A percentile compares a stretch with the other conserved stretches of the same genome.
phyloP scores from a whole-genome alignment of 106 monocot species.

The Dioscorea alata region DNA sequence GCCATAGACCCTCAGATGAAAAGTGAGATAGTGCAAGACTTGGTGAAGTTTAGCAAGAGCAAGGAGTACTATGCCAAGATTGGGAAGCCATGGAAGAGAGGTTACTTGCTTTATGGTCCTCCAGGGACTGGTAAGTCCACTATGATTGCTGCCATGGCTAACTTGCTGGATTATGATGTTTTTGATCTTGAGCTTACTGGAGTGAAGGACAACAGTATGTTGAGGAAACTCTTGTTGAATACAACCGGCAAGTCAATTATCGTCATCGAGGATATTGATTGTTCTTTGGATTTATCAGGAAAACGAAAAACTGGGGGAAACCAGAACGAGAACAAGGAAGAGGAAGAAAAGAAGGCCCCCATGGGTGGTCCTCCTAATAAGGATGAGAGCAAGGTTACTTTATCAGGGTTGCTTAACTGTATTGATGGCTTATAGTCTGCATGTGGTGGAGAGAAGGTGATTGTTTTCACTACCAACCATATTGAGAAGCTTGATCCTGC shows the following conservation, averaged over 20 bases:
- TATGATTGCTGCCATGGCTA: slow-evolving; percentile 27
- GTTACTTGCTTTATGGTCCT: slow-evolving; percentile 26
- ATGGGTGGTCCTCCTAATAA: not conserved
- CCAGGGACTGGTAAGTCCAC: slow-evolving; percentile 26
- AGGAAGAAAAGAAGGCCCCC: not conserved
- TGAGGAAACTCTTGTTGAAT: slow-evolving; percentile 7
- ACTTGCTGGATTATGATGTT: slow-evolving; percentile 25
- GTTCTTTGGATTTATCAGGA: slow-evolving; percentile 2
- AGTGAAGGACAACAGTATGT: slow-evolving; percentile 3
- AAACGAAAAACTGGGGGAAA: not conserved
- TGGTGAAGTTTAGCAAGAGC: slow-evolving; percentile 8
- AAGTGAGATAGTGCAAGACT: slow-evolving; percentile 11
- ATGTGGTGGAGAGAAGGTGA: slow-evolving; percentile 22
- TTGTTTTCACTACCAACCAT: slow-evolving; percentile 31
- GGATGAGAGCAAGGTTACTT: slow-evolving; percentile 4
- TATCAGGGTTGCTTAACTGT: not conserved
- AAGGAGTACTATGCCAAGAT: slow-evolving; percentile 24
- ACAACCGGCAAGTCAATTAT: slow-evolving; percentile 17
- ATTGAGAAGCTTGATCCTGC: slow-evolving; percentile 25
- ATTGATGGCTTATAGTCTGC: slow-evolving; percentile 15
- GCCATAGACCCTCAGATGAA: slow-evolving; percentile 22
- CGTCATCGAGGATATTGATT: slow-evolving; percentile 32
- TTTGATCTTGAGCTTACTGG: slow-evolving; percentile 16
- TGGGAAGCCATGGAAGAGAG: slow-evolving; percentile 26
- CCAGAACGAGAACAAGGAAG: not conserved